Conservation (phyloP, 768 basidiomycete species). For the Boletus patriciae region DNA sequence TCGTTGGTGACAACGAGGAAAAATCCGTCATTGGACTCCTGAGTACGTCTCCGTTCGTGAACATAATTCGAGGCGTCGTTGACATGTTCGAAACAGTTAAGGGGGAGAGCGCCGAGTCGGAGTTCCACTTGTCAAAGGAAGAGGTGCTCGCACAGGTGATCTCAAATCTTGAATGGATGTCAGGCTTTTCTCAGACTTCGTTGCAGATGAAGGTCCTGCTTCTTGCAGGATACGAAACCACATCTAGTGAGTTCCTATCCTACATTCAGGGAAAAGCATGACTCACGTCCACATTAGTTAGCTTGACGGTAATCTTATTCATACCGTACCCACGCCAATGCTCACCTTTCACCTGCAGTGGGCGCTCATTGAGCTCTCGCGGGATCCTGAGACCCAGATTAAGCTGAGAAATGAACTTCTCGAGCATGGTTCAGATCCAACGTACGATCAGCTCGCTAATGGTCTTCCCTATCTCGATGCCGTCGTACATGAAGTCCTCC, state of each 20-base stretch:
- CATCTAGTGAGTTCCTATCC: constrained; percentile 12
- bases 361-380: constrained; percentile 56
- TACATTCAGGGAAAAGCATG: not conserved
- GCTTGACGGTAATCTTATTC: constrained; percentile 18
- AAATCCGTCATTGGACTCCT: constrained; percentile 28
- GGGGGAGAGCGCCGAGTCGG: constrained; percentile 30
- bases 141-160: constrained; percentile 31
- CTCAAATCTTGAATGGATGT: no score
- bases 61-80: not conserved
- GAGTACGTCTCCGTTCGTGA: constrained; percentile 16
- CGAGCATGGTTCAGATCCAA: constrained; percentile 47
- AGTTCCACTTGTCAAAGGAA: constrained; percentile 25
- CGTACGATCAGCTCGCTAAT: constrained; percentile 52
- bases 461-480: constrained; percentile 47
- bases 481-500: constrained; percentile 31
- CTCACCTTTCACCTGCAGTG: constrained; percentile 36
- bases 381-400: constrained; percentile 45
- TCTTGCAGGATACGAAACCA: constrained; percentile 27
- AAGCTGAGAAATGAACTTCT: constrained; percentile 51
- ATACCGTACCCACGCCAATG: no score
- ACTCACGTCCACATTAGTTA: constrained; percentile 10
- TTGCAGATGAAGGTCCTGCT: constrained; percentile 23
- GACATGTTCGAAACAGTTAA: constrained; percentile 32
- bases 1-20: constrained; percentile 25
- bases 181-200: not conserved